A percentile compares a stretch with the other conserved stretches of the same genome.
These are phyloP conservation scores for Cryptococcus floricola DNA, from an alignment of 1,284 basidiomycete genomes.

Conservation along the genomic window DNA sequence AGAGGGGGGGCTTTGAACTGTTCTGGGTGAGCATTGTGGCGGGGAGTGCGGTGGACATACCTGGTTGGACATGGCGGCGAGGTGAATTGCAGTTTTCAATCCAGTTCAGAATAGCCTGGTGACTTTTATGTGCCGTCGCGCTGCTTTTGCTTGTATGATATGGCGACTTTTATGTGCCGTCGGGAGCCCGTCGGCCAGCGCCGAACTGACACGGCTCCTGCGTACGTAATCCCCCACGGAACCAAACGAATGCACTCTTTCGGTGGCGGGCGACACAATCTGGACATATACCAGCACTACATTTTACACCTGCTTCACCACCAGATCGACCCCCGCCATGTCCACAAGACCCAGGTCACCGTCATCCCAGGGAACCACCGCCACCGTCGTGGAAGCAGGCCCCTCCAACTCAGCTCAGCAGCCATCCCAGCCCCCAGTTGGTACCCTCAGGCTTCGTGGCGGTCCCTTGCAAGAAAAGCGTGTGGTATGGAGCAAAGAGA, in stretches of 20 bases:
- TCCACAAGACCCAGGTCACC: not conserved
- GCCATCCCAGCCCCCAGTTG: conserved; percentile 15
- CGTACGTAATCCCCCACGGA: too few relatives aligned
- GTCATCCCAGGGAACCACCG: conserved; percentile 28
- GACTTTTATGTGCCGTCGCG: too few relatives aligned
- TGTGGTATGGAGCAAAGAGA: conserved; percentile 50
- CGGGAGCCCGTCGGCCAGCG: too few relatives aligned
- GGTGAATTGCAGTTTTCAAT: not conserved
- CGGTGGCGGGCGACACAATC: not conserved
- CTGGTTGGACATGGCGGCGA: not conserved
- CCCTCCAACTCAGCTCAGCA: conserved; percentile 13
- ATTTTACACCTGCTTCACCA: not conserved
- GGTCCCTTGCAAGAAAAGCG: conserved; percentile 32
- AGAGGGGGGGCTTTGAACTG: conserved; percentile 29
- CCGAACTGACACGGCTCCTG: too few relatives aligned
- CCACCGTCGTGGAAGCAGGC: conserved; percentile 15
- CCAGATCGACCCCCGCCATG: not conserved
- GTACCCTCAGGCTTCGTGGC: conserved; percentile 45
- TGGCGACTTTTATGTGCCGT: too few relatives aligned
- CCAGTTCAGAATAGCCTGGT: too few relatives aligned
- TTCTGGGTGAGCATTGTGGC: not conserved
- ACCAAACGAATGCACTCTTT: not conserved
- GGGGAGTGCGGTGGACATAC: not conserved
- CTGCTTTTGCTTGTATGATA: too few relatives aligned
- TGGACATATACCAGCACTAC: not conserved